phyloP scores from a whole-genome alignment of 2,329 filamentous ascomycete species.

The Fusarium subtropicale region DNA sequence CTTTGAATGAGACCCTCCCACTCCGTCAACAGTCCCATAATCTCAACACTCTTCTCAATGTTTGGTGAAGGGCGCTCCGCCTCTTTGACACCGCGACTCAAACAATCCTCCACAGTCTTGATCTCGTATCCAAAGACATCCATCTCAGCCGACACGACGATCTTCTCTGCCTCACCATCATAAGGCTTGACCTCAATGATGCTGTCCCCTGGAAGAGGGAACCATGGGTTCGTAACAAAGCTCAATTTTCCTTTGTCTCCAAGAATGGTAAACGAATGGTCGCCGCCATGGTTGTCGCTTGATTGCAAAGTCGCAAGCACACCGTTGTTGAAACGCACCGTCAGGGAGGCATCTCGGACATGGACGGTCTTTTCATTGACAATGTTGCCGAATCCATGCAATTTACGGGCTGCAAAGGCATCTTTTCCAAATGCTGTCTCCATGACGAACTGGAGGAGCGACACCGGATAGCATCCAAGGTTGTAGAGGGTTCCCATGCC shows the following conservation, averaged over 20 bases:
- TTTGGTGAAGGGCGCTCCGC: constrained; percentile 17
- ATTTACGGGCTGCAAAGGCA: neutral
- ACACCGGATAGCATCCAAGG: constrained; percentile 8
- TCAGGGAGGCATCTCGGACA: constrained; percentile 17
- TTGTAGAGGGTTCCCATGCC: constrained; percentile 22
- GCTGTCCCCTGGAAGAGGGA: constrained; percentile 1
- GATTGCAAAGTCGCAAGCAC: constrained; percentile 13
- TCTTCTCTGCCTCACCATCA: neutral
- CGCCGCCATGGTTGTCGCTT: constrained; percentile 20
- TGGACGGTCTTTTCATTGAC: neutral
- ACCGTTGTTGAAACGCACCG: constrained; percentile 7
- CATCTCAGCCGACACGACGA: neutral
- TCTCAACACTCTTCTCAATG: constrained; percentile 17
- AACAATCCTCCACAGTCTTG: constrained; percentile 11
- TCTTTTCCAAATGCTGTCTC: neutral
- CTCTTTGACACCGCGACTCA: neutral
- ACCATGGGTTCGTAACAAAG: constrained; percentile 18
- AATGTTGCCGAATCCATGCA: constrained; percentile 10
- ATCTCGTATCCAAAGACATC: constrained; percentile 17
- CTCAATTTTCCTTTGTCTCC: constrained; percentile 6
- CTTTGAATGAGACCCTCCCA: constrained; percentile 12
- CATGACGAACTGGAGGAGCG: constrained; percentile 2
- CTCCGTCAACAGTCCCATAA: constrained; percentile 14
- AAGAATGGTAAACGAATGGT: constrained; percentile 1
- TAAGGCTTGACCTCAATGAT: constrained; percentile 21